Base-by-base conservation (phyloP, 2,329 filamentous ascomycete genomes). In the Phyllosticta citrichinensis region DNA sequence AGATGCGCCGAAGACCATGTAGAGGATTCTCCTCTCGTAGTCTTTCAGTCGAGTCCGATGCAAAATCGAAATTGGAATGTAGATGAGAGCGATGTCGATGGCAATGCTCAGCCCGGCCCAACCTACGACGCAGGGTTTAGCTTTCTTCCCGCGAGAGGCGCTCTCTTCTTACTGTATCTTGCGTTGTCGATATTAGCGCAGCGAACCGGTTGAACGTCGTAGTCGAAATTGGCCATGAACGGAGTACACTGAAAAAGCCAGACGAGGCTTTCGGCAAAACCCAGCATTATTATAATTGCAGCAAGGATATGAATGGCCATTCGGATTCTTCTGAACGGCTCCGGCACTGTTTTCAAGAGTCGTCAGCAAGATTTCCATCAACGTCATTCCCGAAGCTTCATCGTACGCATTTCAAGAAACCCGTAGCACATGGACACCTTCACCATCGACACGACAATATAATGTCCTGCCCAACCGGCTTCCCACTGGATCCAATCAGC, bases 341-440 rank as follows among this genome's bases (percentile, higher is more conserved):
- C 30, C 25, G 60, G 60, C 11, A 62, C 60, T 62, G 47, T 47
- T 30, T 17, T 27, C 14, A 10, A 20, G 3, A 2, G 17, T 5
- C 14, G 19, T n/a, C 4, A 17, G 20, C 20, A 19, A 25, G 3
- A 57, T 5, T 14, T 5, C 11, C 14, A 22, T 30, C 27, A 30
- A 30, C 6, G 6, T 30, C 27, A 2, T 30, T 30, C 27, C 27
- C 2, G 6, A 33, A n/a, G 25, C n/a, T 14, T n/a, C 17, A 14
- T 2, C 22, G 27, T 35, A 62, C 60, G 19, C 11, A 62, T 62
- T 12, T 62, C 60, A n/a, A 62, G 55, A 24, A 58, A 30, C 33
- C 60, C 57, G 51, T 62, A 62, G 25, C 60, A 62, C 55, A 62
- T 52, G 20, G 60, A 62, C 30, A 62, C 55, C 24, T 62, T 62